Evolutionary conservation across 257 asterid genomes (phyloP).

Genomic region (Paraleonurus japonicus): DNA sequence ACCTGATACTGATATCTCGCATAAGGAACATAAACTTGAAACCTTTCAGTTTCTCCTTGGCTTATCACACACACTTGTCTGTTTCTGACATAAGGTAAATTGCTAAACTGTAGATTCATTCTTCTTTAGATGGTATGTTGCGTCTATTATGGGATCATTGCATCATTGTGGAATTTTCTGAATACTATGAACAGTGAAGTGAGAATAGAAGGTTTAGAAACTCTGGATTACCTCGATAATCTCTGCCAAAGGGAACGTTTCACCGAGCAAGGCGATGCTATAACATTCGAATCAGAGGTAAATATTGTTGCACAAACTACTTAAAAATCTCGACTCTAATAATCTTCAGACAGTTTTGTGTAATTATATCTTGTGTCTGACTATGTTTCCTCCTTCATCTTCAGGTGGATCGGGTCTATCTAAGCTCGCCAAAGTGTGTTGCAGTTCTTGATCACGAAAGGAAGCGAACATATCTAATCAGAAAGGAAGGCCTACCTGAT

Average conservation of each 20-base stretch:
- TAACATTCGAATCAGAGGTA: slow-evolving; percentile 97
- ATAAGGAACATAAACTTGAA: slow-evolving; percentile 79
- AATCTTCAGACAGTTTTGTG: neutral
- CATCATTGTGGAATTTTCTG: neutral
- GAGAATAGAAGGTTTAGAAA: slow-evolving; percentile 90
- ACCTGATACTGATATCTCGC: slow-evolving; percentile 79
- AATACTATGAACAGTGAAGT: slow-evolving; percentile 61
- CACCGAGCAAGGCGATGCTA: slow-evolving; percentile 94
- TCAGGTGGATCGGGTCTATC: slow-evolving; percentile 88
- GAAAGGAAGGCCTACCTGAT: slow-evolving; percentile 90
- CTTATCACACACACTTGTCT: slow-evolving; percentile 75
- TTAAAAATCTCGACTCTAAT: neutral
- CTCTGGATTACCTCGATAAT: slow-evolving; percentile 88
- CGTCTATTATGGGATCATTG: neutral
- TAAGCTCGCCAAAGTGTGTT: slow-evolving; percentile 59
- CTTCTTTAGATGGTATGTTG: neutral
- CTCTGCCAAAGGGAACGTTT: slow-evolving; percentile 73
- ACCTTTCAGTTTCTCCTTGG: slow-evolving; percentile 89
- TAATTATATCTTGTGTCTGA: neutral
- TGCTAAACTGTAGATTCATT: neutral
- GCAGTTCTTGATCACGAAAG: slow-evolving; percentile 90
- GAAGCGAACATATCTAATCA: slow-evolving; percentile 75
- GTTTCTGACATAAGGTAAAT: slow-evolving; percentile 88
- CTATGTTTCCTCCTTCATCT: neutral
- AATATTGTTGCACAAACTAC: neutral